Base-by-base conservation (phyloP, 2,329 filamentous ascomycete genomes). In the Colletotrichum liriopes region DNA sequence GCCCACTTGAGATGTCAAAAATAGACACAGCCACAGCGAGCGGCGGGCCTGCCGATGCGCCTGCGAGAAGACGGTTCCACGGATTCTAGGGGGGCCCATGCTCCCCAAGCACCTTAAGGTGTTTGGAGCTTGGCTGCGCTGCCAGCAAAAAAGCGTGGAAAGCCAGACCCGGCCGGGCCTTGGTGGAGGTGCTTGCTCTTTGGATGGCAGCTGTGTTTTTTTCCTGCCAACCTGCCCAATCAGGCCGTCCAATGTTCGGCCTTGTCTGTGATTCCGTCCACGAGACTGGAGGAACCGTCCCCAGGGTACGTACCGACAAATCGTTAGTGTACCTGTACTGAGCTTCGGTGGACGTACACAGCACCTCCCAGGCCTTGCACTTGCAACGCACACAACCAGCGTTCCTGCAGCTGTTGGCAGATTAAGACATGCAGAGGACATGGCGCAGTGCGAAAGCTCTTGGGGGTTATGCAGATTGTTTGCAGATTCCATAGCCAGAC, bases 11-110 rank as follows among this genome's bases (percentile, higher is more conserved):
- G 2, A 8, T 20, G 58, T 68, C 70, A 72, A 72, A 72, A 72
- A 72, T 72, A 72, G 70, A 39, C 65, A 72, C 70, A 72, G 65
- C 70, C 65, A 72, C 64, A 51, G 55, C 52, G 47, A 51, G 41
- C 58, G 39, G 56, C 69, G 69, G 69, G 37, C 65, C 51, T 64
- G 69, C 69, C 65, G 65, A 64, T 63, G 54, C 62, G 61, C 49
- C 16, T n/a, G 16, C 23, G 56, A 43, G 12, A 61, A 62, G 35
- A 49, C 45, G 51, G 58, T 61, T 61, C 29, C 41, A 18, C 6
- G 18, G 58, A 23, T 32, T 47, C 41, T 20, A 12, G 35, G n/a
- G 56, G 26, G 23, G 61, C 4, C 61, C 49, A 64, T 64, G 61
- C 61, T 64, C 61, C 41, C 8, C 32, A 7, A 35, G 51, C 51